Evolutionary conservation across 2,329 filamentous ascomycete species (phyloP).

Genomic region (Lasiodiplodia citricola): DNA sequence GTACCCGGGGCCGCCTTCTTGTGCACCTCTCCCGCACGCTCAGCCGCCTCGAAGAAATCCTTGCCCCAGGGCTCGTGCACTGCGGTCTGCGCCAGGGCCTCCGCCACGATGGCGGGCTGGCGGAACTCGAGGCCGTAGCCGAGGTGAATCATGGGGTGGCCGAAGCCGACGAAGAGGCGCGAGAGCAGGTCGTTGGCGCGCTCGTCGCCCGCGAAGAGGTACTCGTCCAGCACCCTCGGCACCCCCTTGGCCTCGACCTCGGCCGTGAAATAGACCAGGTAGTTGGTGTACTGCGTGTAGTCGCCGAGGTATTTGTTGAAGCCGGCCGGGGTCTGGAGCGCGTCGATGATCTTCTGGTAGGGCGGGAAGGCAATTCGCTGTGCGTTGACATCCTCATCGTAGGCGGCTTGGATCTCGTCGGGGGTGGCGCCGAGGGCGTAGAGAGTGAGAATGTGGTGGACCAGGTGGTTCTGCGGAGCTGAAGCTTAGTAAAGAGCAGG

Average conservation of each 20-base stretch:
- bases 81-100: slow-evolving; percentile 77
- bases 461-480: slow-evolving; percentile 67
- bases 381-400: slow-evolving; percentile 68
- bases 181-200: slow-evolving; percentile 71
- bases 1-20: slow-evolving; percentile 35
- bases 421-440: slow-evolving; percentile 75
- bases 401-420: slow-evolving; percentile 65
- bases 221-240: slow-evolving; percentile 66
- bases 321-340: slow-evolving; percentile 61
- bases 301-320: slow-evolving; percentile 68
- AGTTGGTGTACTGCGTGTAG: slow-evolving; percentile 71
- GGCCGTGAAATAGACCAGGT: slow-evolving; percentile 74
- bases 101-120: slow-evolving; percentile 80
- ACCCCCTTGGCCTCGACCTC: slow-evolving; percentile 72
- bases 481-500: background rate
- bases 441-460: slow-evolving; percentile 76
- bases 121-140: slow-evolving; percentile 83
- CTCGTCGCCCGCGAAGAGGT: slow-evolving; percentile 70
- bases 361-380: slow-evolving; percentile 62
- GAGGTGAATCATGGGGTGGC: slow-evolving; percentile 84
- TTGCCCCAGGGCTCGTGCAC: slow-evolving; percentile 67
- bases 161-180: slow-evolving; percentile 71
- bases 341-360: slow-evolving; percentile 58
- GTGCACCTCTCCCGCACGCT: slow-evolving; percentile 51
- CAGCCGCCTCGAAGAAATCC: slow-evolving; percentile 59